Conservation (phyloP, 345 rosid species). For the Arabis alpina region DNA sequence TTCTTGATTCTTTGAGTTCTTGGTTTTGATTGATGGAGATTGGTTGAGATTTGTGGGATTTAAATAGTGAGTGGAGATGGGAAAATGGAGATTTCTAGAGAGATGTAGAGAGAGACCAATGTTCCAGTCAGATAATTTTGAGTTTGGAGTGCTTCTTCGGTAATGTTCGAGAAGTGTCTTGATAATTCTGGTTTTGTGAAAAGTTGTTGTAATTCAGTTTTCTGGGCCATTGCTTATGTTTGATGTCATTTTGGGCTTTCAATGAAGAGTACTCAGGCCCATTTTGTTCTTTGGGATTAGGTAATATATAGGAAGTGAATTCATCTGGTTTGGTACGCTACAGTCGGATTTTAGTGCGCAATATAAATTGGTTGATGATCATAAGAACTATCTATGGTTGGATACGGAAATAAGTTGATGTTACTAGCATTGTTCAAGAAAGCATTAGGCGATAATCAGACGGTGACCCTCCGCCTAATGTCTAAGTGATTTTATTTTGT, state of each 20-base stretch:
- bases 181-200: conserved; percentile 17
- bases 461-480: too few species aligned
- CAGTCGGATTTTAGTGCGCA: too few species aligned
- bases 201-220: background rate
- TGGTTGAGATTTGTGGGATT: background rate
- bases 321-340: too few species aligned
- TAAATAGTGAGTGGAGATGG: conserved; percentile 15
- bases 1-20: background rate
- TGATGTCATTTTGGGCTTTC: background rate
- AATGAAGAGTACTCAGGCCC: background rate
- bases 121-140: conserved; percentile 4
- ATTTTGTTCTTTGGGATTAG: background rate
- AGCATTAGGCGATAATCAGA: too few species aligned
- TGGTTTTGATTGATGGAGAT: background rate
- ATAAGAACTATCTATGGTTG: too few species aligned
- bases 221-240: conserved; percentile 5
- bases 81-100: conserved; percentile 36
- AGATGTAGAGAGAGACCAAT: background rate
- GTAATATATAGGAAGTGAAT: too few species aligned
- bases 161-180: conserved; percentile 38
- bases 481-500: too few species aligned
- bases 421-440: too few species aligned
- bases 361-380: too few species aligned
- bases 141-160: conserved; percentile 28
- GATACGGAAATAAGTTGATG: too few species aligned